A percentile compares a stretch with the other conserved stretches of the same genome.
Evolutionary conservation across 306 rosid genomes (phyloP).

Genomic region (Ochetophila trinervis): DNA sequence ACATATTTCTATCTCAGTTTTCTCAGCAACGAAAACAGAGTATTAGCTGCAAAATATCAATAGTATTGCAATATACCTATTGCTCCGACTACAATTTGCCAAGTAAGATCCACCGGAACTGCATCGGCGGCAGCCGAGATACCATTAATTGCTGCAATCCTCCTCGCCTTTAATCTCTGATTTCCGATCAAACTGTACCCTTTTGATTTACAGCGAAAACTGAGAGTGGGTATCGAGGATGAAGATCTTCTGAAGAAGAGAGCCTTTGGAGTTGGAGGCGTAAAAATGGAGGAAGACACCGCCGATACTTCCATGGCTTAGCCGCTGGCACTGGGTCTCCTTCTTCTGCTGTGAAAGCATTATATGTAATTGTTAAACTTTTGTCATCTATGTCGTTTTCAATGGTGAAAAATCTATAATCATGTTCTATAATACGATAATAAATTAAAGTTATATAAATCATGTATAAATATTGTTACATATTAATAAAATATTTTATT

Average conservation of each 20-base stretch:
- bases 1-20: background rate
- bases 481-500: no score
- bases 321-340: background rate
- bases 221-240: background rate
- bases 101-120: constrained; percentile 25
- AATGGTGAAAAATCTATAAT: no score
- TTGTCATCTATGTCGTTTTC: no score
- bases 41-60: background rate
- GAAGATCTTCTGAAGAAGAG: constrained; percentile 6
- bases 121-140: constrained; percentile 23
- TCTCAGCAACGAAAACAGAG: background rate
- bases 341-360: no score
- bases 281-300: constrained; percentile 18
- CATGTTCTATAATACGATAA: no score
- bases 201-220: background rate
- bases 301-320: constrained; percentile 43
- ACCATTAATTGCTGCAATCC: constrained; percentile 22
- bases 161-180: constrained; percentile 16
- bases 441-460: no score
- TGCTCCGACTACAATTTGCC: constrained; percentile 47
- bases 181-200: constrained; percentile 10
- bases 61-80: constrained; percentile 25
- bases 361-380: no score
- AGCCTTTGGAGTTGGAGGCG: constrained; percentile 11
- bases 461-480: no score